Conservation (phyloP, 73 alveolate genomes). For the Symbiodinium natans region DNA sequence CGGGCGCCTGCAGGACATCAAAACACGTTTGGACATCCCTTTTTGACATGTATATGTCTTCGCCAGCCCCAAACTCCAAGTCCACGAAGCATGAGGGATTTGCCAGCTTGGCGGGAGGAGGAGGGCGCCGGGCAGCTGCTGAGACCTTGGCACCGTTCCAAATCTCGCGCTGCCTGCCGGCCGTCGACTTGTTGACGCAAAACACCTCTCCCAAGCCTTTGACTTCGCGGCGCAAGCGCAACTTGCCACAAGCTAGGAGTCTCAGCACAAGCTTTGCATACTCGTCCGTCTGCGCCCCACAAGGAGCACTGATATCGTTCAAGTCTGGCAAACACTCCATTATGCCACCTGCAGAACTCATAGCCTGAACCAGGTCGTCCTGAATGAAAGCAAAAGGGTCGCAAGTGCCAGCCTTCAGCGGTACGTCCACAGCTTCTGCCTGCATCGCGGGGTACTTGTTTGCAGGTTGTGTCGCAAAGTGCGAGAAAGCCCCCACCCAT, state of each 20-base stretch:
- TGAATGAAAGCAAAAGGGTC: background rate
- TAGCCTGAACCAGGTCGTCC: background rate
- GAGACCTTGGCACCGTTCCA: too few species aligned
- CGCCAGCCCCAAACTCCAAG: background rate
- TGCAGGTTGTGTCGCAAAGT: background rate
- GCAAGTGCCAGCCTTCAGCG: background rate
- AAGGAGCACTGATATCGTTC: background rate
- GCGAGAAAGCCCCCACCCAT: background rate
- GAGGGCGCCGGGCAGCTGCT: background rate
- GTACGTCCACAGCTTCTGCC: background rate
- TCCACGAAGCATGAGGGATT: slow-evolving; percentile 13
- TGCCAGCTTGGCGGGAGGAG: too few species aligned
- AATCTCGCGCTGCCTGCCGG: too few species aligned
- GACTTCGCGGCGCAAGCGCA: too few species aligned
- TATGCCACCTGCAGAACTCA: background rate
- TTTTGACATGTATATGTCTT: background rate
- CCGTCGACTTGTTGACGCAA: too few species aligned
- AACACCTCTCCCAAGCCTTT: too few species aligned
- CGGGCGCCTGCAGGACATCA: slow-evolving; percentile 18
- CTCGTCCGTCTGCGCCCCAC: background rate
- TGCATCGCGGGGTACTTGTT: too few species aligned
- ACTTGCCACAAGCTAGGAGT: too few species aligned
- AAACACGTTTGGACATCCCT: slow-evolving; percentile 37
- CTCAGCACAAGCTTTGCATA: too few species aligned
- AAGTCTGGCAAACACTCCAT: background rate